phyloP scores from a whole-genome alignment of 345 rosid genomes.

The Eucalyptus rudis region DNA sequence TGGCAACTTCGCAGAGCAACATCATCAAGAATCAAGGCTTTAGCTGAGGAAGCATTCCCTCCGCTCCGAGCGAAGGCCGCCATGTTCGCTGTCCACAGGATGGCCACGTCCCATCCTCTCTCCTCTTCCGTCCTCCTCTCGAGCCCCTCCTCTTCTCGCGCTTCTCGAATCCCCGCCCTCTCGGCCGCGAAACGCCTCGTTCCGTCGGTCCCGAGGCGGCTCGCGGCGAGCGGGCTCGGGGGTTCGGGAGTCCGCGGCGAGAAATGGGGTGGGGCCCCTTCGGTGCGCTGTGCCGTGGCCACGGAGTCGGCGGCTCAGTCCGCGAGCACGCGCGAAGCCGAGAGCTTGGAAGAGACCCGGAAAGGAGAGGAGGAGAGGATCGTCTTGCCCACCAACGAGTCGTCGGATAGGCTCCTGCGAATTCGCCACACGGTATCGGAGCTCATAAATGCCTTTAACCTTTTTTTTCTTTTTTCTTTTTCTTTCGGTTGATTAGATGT shows the following conservation, averaged over 20 bases:
- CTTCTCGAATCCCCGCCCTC: not conserved
- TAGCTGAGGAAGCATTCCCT: not conserved
- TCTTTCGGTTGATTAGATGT: not conserved
- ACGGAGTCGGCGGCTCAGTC: slow-evolving; percentile 36
- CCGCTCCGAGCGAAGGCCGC: not conserved
- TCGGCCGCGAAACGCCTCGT: slow-evolving; percentile 25
- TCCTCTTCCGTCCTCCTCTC: slow-evolving; percentile 18
- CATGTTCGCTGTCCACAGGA: slow-evolving; percentile 1
- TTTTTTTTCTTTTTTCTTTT: not conserved
- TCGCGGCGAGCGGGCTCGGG: not conserved
- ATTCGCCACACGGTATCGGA: slow-evolving; percentile 73
- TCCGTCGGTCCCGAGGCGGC: slow-evolving; percentile 12
- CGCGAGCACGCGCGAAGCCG: not conserved
- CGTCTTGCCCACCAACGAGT: slow-evolving; percentile 72
- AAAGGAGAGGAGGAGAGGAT: slow-evolving; percentile 12
- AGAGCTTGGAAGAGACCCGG: slow-evolving; percentile 1
- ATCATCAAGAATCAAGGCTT: not conserved
- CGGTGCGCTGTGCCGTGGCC: slow-evolving; percentile 33
- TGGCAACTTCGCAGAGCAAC: not conserved
- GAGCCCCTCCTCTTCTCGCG: slow-evolving; percentile 8
- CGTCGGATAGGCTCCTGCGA: slow-evolving; percentile 59
- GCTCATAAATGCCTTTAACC: not conserved
- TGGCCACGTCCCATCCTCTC: slow-evolving; percentile 38
- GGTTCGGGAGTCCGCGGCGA: not conserved
- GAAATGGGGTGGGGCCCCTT: slow-evolving; percentile 8